Base-by-base conservation (phyloP, 192 early-diverging fungal genomes). In the Umbelopsis sp. region DNA sequence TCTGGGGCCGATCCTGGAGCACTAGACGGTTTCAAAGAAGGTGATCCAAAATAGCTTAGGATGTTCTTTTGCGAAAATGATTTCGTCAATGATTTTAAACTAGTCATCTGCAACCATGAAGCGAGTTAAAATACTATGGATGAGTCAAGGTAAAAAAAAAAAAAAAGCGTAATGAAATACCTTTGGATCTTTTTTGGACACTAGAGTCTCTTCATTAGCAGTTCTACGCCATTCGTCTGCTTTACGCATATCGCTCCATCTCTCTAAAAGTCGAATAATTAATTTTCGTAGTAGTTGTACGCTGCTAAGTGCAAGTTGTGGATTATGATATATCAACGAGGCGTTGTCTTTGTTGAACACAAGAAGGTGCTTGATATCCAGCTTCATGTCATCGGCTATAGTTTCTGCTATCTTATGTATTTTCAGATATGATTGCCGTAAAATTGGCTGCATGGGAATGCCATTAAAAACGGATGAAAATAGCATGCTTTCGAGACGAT, bases 381-480 rank as follows among this genome's bases (percentile, higher is more conserved):
- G 38, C 17, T 56, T 25, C 43, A 77, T 74, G 12, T 36, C 50
- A 0, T 49, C 16, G 21, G 65, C 45, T 5, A 76, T 26, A 4
- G 47, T 32, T 29, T 65, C 62, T 31, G 73, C 71, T 20, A 77
- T 31, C 6, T 62, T 59, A 47, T 74, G 66, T 7, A 81, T 59
- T 3, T 68, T 53, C 26, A 81, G 17, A 68, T 81, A 77, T 8
- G 56, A 71, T 14, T 62, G 41, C 22, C 74, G 47, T 29, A 68
- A 14, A 32, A 77, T 66, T 16, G 79, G 74, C 1, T 77, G 75
- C 22, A 70, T 67, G 2, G 75, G 74, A 8, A 81, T 65, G 0
- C 79, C 75, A 53, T 81, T 76, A 25, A 81, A 81, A 14, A 81
- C 75, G 7, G 75, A 49, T 8, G 47, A 49, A 66, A 74, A 74